Evolutionary conservation across 2,329 filamentous ascomycete species (phyloP).

Genomic region (Chlorencoelia australis): DNA sequence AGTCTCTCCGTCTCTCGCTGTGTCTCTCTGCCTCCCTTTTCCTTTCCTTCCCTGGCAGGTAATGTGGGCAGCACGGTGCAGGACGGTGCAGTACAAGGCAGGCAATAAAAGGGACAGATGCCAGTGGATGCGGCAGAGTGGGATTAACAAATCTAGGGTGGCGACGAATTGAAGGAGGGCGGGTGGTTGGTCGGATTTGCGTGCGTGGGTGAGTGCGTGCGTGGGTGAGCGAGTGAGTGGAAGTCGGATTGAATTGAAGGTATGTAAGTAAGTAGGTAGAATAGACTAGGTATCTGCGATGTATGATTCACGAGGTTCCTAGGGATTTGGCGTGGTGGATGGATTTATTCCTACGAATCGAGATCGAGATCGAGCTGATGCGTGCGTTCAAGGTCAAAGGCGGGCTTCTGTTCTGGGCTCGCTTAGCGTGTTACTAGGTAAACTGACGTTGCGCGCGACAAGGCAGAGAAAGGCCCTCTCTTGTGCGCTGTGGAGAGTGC

Average conservation of each 20-base stretch:
- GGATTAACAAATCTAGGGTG: background rate
- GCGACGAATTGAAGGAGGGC: background rate
- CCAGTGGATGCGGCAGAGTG: background rate
- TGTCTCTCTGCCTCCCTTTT: background rate
- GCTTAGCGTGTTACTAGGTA: background rate
- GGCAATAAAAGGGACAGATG: background rate
- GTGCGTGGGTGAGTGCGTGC: background rate
- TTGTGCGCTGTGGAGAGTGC: background rate
- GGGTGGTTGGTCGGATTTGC: background rate
- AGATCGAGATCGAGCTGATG: background rate
- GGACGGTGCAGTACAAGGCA: background rate
- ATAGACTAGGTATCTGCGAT: background rate
- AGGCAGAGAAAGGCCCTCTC: background rate
- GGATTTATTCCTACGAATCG: no score
- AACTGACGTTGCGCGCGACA: background rate
- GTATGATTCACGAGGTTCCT: no score
- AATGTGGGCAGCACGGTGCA: no score
- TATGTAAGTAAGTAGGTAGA: background rate
- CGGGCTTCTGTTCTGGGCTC: background rate
- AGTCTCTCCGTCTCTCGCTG: background rate
- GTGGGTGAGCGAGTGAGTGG: background rate
- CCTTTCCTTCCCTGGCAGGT: background rate
- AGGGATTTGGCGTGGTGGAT: no score
- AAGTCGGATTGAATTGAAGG: background rate
- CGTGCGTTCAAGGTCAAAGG: background rate